Base-by-base conservation (phyloP, 106 monocot species). In the Acorus calamus region DNA sequence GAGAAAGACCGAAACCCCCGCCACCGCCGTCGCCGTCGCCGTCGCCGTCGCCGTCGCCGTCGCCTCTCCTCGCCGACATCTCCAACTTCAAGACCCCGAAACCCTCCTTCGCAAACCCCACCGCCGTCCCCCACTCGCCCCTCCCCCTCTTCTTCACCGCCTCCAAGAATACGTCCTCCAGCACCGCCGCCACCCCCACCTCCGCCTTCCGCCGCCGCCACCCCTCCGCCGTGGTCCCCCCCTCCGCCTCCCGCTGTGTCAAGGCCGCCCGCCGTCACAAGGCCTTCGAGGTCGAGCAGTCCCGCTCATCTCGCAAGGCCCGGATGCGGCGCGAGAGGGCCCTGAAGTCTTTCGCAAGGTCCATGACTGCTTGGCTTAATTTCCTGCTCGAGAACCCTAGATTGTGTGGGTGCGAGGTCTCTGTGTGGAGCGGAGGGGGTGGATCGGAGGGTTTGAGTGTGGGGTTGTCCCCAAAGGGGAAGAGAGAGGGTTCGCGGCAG, bases 261-360 rank as follows among this genome's bases (percentile, higher is more conserved):
- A 74, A 71, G 43, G 70, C 78, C 8, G 57, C 57, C 11, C 78
- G 74, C 44, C 71, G 81, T 42, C 81, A 81, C 11, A 68, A 66
- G 42, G 78, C 71, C 41, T 69, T 85, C 46, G 72, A 85, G 72
- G 61, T 78, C 42, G 81, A 85, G 49, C 85, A 85, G 72, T 78
- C 81, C 47, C 52, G 46, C 50, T 85, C 81, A 14, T 63, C 77
- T 48, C 62, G 77, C 14, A 80, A 71, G 57, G 60, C 59, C 46
- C 69, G 77, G 50, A 4, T 65, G 12, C 56, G 59, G 4, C 74
- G 74, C 14, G 67, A 74, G 51, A 74, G 69, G 47, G 46, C 14
- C 6, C 58, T 81, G 7, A 64, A 50, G 11, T 71, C 65, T 3
- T 73, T 81, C 52, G 14, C 78, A 3, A 58, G 61, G 8, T 77